A percentile compares a stretch with the other conserved stretches of the same genome.
Evolutionary conservation across 1,139 yeast species (phyloP).

Genomic region (Scheffersomyces cryptocercus): DNA sequence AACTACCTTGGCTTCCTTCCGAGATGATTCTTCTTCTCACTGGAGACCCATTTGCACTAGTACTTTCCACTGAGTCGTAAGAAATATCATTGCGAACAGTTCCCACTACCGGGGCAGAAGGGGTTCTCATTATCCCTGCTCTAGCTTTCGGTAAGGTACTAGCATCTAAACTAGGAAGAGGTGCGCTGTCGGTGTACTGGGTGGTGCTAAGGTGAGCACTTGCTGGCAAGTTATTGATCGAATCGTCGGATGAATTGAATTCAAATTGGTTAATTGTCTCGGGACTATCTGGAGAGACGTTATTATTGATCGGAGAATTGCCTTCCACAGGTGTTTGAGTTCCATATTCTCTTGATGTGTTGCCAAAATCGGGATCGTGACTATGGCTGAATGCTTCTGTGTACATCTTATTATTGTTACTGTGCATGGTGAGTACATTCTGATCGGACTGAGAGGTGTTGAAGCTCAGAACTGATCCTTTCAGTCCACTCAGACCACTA

Average conservation of each 20-base stretch:
- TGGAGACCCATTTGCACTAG: conserved; percentile 6
- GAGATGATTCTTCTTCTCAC: conserved; percentile 5
- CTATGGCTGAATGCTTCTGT: no score
- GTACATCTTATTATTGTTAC: no score
- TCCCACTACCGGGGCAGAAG: conserved; percentile 15
- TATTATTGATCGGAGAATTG: no score
- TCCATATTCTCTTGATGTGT: no score
- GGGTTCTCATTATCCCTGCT: conserved; percentile 10
- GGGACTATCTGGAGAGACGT: not conserved
- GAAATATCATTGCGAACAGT: not conserved
- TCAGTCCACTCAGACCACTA: no score
- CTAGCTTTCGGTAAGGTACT: no score
- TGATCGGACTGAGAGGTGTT: no score
- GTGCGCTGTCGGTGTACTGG: not conserved
- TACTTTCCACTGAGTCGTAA: not conserved
- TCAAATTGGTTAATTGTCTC: not conserved
- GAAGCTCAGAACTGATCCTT: no score
- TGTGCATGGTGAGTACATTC: no score
- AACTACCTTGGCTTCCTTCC: conserved; percentile 8
- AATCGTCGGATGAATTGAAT: not conserved
- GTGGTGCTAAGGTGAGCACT: no score
- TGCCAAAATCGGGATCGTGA: no score
- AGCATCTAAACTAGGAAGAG: not conserved
- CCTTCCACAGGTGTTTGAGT: no score
- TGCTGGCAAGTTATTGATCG: not conserved